A percentile compares a stretch with the other conserved stretches of the same genome.
Evolutionary conservation across 2,329 filamentous ascomycete species (phyloP).

Genomic region (Elsinoe arachidis): DNA sequence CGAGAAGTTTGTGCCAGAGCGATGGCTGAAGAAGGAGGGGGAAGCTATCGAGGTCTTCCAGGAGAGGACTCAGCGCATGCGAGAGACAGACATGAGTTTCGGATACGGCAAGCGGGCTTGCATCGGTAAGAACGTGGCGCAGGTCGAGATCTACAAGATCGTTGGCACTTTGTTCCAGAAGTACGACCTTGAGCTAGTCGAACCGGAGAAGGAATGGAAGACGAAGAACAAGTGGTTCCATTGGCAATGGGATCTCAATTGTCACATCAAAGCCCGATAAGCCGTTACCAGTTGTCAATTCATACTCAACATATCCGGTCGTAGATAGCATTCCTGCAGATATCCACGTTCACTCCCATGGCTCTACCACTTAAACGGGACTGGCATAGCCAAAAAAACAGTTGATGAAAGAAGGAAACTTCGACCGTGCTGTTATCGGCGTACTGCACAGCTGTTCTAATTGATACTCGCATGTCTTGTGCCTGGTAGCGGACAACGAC

Average conservation of each 20-base stretch:
- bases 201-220: conserved; percentile 11
- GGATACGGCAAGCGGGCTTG: conserved; percentile 14
- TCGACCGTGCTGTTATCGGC: too few species aligned
- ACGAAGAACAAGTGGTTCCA: conserved; percentile 10
- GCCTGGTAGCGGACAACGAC: too few species aligned
- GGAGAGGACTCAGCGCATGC: not conserved
- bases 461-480: too few species aligned
- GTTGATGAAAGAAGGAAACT: too few species aligned
- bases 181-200: conserved; percentile 9
- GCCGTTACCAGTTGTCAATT: too few species aligned
- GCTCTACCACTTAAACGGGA: too few species aligned
- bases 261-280: not conserved
- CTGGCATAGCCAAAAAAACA: too few species aligned
- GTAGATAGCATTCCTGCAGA: too few species aligned
- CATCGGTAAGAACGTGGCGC: conserved; percentile 14
- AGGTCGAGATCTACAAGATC: conserved; percentile 14
- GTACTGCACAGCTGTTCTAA: too few species aligned
- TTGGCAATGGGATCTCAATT: conserved; percentile 1
- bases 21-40: conserved; percentile 31
- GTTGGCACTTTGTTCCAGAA: conserved; percentile 12
- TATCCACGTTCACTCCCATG: too few species aligned
- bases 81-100: conserved; percentile 12
- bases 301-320: too few species aligned
- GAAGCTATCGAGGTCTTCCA: not conserved
- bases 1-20: conserved; percentile 35